Conservation (phyloP, 179 eudicot species). For the Drosera spatulata region DNA sequence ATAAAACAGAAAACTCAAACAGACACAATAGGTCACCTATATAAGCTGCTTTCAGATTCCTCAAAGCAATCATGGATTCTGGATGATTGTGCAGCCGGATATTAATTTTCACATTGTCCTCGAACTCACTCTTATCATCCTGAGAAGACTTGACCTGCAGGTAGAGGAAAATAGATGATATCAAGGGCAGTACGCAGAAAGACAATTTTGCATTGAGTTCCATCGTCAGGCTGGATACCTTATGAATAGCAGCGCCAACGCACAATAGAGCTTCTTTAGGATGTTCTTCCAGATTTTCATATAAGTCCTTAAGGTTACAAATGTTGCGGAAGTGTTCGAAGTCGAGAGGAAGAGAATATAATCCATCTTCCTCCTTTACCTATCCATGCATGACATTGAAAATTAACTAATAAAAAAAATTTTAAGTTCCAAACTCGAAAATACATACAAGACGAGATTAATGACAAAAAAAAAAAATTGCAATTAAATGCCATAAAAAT, state of each 20-base stretch:
- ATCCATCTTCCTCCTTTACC: slow-evolving; percentile 61
- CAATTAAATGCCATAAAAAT: too few relatives aligned
- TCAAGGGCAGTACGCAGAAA: slow-evolving; percentile 2
- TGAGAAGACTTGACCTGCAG: slow-evolving; percentile 37
- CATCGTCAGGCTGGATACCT: slow-evolving; percentile 28
- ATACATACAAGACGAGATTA: slow-evolving; percentile 31
- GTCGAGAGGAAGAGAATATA: slow-evolving; percentile 43
- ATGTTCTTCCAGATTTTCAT: slow-evolving; percentile 37
- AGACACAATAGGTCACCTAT: slow-evolving; percentile 44
- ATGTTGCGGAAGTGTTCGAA: slow-evolving; percentile 62
- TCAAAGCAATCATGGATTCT: slow-evolving; percentile 76
- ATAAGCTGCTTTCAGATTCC: slow-evolving; percentile 91
- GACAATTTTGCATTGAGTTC: background rate
- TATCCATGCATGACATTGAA: slow-evolving; percentile 8
- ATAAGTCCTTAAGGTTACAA: slow-evolving; percentile 41
- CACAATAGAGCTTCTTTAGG: slow-evolving; percentile 87
- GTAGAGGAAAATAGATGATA: background rate
- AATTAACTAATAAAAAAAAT: slow-evolving; percentile 1
- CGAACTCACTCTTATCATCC: slow-evolving; percentile 27
- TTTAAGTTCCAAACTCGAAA: slow-evolving; percentile 37
- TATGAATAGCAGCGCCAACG: slow-evolving; percentile 86
- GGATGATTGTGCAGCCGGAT: slow-evolving; percentile 75
- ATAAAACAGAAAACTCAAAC: slow-evolving; percentile 2
- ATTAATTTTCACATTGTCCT: slow-evolving; percentile 44
- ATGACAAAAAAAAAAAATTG: background rate